These are phyloP conservation scores for Raphanus hybrid DNA, from an alignment of 441 rosid species.

Conservation along the genomic window DNA sequence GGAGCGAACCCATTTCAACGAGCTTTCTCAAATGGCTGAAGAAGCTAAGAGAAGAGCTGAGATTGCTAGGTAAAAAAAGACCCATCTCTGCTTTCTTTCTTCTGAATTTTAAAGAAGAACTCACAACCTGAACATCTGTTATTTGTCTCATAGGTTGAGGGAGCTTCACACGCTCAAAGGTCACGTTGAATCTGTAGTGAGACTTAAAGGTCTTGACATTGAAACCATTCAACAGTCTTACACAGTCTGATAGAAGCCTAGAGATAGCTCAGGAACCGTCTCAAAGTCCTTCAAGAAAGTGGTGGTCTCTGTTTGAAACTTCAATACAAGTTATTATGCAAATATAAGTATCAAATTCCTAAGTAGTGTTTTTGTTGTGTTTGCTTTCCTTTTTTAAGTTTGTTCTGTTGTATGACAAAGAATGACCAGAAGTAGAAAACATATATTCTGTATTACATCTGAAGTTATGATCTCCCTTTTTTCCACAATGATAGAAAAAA, in stretches of 20 bases:
- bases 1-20: slow-evolving; percentile 76
- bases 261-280: slow-evolving; percentile 10
- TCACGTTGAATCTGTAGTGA: slow-evolving; percentile 94
- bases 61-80: slow-evolving; percentile 73
- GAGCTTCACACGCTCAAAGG: slow-evolving; percentile 95
- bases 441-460: too few species aligned
- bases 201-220: slow-evolving; percentile 88
- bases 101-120: too few species aligned
- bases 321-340: slow-evolving; percentile 27
- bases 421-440: slow-evolving; percentile 25
- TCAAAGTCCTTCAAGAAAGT: slow-evolving; percentile 1
- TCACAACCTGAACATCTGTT: neutral
- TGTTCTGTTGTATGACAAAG: slow-evolving; percentile 12
- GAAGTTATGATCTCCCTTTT: too few species aligned
- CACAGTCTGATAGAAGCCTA: slow-evolving; percentile 62
- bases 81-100: neutral
- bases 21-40: slow-evolving; percentile 93
- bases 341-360: slow-evolving; percentile 32
- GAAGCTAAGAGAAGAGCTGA: slow-evolving; percentile 98
- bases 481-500: slow-evolving; percentile 40
- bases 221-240: slow-evolving; percentile 95
- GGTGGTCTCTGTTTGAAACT: slow-evolving; percentile 33
- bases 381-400: slow-evolving; percentile 3
- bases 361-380: slow-evolving; percentile 25
- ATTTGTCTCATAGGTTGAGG: slow-evolving; percentile 59